Evolutionary conservation across 768 basidiomycete genomes (phyloP), one percentile per base, ranked within the genome.

Genomic region (Russula earlei): DNA sequence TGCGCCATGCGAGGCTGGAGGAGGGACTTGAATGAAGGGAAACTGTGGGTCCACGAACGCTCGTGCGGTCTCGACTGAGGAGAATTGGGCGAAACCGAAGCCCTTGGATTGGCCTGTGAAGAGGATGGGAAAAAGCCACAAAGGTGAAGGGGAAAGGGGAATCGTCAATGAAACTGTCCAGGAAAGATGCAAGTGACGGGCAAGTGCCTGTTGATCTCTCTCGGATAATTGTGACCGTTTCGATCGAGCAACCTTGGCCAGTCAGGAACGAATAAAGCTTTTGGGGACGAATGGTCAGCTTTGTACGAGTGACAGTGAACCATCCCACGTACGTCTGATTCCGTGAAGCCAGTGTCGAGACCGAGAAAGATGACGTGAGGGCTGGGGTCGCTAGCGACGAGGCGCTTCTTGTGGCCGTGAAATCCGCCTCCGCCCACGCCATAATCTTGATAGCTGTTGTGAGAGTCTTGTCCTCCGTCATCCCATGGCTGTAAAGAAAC

Each of bases 1-100:
- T 24, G 89, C 88, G 27, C 88, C 90, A 66, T 93, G 87, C 0
- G 89, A 88, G 47, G 88, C 88, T 15, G 89, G 84, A 12, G 91
- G 90, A n/a, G 91, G 91, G 58, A 97, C 83, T 72, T 89, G 83
- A 25, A 97, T 81, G 70, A 91, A 91, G 2, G 92, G 95, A 67
- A 87, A 96, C 48, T 85, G 78, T 37, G 90, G 87, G 62, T 91
- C 85, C 68, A 99, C 85, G 68, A 97, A 98, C 12, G 87, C 83
- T 52, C 86, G 83, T 19, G 96, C 94, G 55, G 90, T 89, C 64
- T 90, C 89, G 54, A 86, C 76, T 62, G 77, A 84, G 41, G 85
- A 73, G 69, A 99, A 99, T 72, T 92, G 89, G 65, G 91, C 94
- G 71, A 99, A 99, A 56, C 93, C 96, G 68, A 97, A 97, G 67